Percentiles rank a stretch among this genome's conserved stretches.
These are phyloP conservation scores for Ophiostoma ips DNA, from an alignment of 2,329 filamentous ascomycete genomes.

Conservation along the genomic window DNA sequence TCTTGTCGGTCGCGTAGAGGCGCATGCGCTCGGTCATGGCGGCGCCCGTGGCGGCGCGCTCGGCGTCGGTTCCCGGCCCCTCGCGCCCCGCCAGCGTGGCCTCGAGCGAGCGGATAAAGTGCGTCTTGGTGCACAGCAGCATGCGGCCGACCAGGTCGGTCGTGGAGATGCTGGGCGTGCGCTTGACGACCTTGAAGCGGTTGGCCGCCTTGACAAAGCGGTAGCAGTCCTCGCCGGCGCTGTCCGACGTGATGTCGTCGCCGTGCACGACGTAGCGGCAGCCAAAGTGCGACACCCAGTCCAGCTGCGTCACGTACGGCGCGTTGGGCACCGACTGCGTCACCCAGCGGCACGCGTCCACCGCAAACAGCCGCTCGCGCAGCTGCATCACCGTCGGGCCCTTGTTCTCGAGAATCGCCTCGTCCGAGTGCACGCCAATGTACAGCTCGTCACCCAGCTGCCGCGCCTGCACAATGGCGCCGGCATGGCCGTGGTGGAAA, in stretches of 20 bases:
- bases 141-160: conserved; percentile 97
- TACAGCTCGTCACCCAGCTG: conserved; percentile 79
- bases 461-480: conserved; percentile 90
- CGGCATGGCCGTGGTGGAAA: conserved; percentile 93
- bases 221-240: conserved; percentile 89
- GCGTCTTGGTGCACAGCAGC: conserved; percentile 86
- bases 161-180: conserved; percentile 91
- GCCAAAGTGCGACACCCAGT: conserved; percentile 91
- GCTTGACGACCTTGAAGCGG: conserved; percentile 91
- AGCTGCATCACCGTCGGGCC: conserved; percentile 95
- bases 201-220: conserved; percentile 90
- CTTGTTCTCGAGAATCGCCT: conserved; percentile 92
- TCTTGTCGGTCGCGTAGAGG: conserved; percentile 79
- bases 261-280: conserved; percentile 58
- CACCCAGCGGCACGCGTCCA: conserved; percentile 91
- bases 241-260: conserved; percentile 46
- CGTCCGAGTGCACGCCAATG: conserved; percentile 90
- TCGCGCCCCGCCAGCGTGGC: conserved; percentile 55
- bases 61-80: conserved; percentile 52
- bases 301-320: conserved; percentile 85
- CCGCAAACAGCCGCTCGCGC: conserved; percentile 75
- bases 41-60: conserved; percentile 47
- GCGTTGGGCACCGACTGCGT: conserved; percentile 71
- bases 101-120: conserved; percentile 77
- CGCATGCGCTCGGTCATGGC: conserved; percentile 65